Evolutionary conservation across 163 green algal species (phyloP).

Genomic region (Chlorella variabilis): DNA sequence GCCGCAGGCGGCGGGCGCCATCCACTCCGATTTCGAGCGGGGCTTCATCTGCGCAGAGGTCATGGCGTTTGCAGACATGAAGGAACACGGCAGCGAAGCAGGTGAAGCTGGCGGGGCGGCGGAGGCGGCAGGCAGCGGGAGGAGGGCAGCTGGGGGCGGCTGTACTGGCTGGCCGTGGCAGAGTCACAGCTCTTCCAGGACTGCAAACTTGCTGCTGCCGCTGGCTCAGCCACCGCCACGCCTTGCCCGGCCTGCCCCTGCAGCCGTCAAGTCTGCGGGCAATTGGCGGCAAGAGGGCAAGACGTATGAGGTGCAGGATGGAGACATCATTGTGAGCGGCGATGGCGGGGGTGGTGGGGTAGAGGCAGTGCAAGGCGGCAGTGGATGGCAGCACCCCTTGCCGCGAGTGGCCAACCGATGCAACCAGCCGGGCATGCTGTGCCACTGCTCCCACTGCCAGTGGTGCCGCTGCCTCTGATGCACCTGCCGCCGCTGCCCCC

Average conservation of each 20-base stretch:
- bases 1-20: slow-evolving; percentile 86
- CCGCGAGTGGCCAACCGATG: no score
- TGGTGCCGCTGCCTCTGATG: no score
- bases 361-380: background rate
- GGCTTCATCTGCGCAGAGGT: slow-evolving; percentile 99
- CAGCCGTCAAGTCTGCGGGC: slow-evolving; percentile 87
- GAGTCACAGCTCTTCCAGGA: no score
- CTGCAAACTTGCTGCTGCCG: background rate
- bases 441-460: no score
- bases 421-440: no score
- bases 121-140: no score
- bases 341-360: background rate
- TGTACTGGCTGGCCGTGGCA: no score
- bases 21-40: slow-evolving; percentile 95
- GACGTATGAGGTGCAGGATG: slow-evolving; percentile 89
- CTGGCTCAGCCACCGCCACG: background rate
- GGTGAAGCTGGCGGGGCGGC: background rate
- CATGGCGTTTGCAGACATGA: slow-evolving; percentile 85
- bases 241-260: background rate
- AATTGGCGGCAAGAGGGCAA: slow-evolving; percentile 99
- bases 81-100: slow-evolving; percentile 84
- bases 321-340: slow-evolving; percentile 55
- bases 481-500: background rate
- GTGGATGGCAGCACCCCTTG: background rate
- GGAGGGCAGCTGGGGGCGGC: no score